phyloP scores from a whole-genome alignment of 2,329 filamentous ascomycete species.

The Colletotrichum sp. region DNA sequence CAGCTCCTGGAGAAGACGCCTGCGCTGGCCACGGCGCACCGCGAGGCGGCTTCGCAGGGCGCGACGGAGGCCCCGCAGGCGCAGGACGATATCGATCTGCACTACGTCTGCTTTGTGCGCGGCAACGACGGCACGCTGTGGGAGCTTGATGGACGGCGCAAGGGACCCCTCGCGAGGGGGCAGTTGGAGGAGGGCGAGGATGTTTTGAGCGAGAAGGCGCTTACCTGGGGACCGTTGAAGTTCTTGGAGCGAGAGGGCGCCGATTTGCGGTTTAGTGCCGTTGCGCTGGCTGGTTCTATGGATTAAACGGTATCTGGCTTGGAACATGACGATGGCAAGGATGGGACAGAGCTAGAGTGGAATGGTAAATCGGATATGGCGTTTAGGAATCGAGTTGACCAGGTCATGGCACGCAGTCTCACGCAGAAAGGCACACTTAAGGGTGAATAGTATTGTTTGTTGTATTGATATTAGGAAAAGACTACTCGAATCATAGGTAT shows the following conservation, averaged over 20 bases:
- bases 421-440: background rate
- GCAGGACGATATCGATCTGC: constrained; percentile 84
- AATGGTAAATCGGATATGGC: background rate
- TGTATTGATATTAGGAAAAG: background rate
- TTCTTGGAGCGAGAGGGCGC: constrained; percentile 60
- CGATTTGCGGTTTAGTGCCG: constrained; percentile 63
- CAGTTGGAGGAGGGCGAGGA: constrained; percentile 65
- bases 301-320: constrained; percentile 39
- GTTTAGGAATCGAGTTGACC: background rate
- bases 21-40: constrained; percentile 79
- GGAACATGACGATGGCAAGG: background rate
- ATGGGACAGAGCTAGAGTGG: background rate
- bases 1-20: constrained; percentile 77
- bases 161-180: constrained; percentile 62
- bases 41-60: constrained; percentile 74
- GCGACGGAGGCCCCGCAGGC: constrained; percentile 81
- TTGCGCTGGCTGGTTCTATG: constrained; percentile 56
- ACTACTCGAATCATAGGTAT: constrained; percentile 1
- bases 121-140: constrained; percentile 64
- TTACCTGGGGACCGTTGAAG: constrained; percentile 69
- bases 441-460: background rate
- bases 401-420: background rate
- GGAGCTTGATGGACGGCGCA: constrained; percentile 64
- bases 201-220: constrained; percentile 74
- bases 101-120: constrained; percentile 96